Evolutionary conservation across 352 stramenopile genomes (phyloP), one percentile per base, ranked within the genome.

Genomic region (Globisporangium radiosum): DNA sequence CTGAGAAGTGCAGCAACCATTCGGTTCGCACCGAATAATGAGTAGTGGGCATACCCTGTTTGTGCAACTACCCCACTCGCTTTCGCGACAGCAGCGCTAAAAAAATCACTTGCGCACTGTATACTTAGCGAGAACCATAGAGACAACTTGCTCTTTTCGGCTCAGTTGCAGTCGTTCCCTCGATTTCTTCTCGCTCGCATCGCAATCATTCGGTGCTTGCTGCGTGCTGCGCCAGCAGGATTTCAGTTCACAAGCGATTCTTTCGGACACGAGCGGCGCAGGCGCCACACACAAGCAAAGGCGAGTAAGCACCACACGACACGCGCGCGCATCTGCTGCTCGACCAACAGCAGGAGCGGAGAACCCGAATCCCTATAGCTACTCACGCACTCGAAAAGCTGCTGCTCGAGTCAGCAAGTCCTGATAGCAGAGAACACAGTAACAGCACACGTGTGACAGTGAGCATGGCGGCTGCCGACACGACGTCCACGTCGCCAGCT

Each of bases 361-460:
- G 11, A 44, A 44, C 40, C 7, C 40, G 40, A 44, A 13, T 44
- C 40, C 7, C 25, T 25, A 25, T 25, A 25, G 25, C 25, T 1
- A 25, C 25, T 25, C 40, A 44, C 7, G 7, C 40, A 44, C 40
- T 44, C 11, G 40, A 44, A 13, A 7, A 13, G 7, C 11, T 44
- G 40, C 40, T 44, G 40, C 40, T 55, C 54, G 36, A 59, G 44
- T 59, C 42, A 56, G 51, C 51, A 47, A 25, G 25, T 42, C 7
- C 49, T 54, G 10, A 25, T 43, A 10, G 25, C 49, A 14, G 17
- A 25, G 25, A 25, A 25, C 25, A 25, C 25, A 25, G 25, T 25
- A 25, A 25, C 25, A 2, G 25, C 25, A 25, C 25, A 25, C 25
- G 25, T 25, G 25, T 25, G 25, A 25, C 25, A 25, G 25, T 25